Evolutionary conservation across 768 basidiomycete genomes (phyloP), one percentile per base, ranked within the genome.

Genomic region (Asterophora parasitica): DNA sequence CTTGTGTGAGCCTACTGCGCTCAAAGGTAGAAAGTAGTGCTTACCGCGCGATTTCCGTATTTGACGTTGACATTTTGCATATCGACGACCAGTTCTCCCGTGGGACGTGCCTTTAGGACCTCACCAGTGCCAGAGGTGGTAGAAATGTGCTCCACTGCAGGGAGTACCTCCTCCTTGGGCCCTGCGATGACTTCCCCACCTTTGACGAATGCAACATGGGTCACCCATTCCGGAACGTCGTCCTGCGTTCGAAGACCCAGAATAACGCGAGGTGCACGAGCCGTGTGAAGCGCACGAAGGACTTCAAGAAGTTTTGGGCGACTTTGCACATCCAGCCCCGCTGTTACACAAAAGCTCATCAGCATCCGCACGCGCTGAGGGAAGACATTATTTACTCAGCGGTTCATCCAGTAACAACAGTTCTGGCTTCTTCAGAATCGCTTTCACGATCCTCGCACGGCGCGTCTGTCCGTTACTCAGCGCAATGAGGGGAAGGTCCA

Each of bases 391-490:
- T 31, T 6, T 54, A 92, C 91, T 91, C 31, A 92, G 71, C 0
- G 93, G 94, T 63, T 98, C 95, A 51, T 96, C 93, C n/a, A 97
- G 72, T 6, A 98, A 65, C 17, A 97, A 61, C 15, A 97, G 61
- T 51, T 83, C 76, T 0, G 92, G 91, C 37, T 77, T 73, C 13
- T 65, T 69, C 27, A 97, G 61, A 7, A 97, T 64, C 0, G 88
- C 88, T 53, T 83, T 80, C 7, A 88, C 73, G 39, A 99, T 88
- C 37, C 93, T 71, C 4, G 92, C 92, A 13, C 91, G 70, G 32
- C 94, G 70, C 26, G 85, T 97, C 70, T 99, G 94, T 0, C 95
- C 95, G 58, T 94, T 95, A 52, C 87, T 90, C 43, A 98, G 63
- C 0, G 89, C 89, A 7, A 97, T 74, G 4, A 89, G 61, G 0